Conservation (phyloP, 2,329 filamentous ascomycete genomes). For the Onygenales sp. region DNA sequence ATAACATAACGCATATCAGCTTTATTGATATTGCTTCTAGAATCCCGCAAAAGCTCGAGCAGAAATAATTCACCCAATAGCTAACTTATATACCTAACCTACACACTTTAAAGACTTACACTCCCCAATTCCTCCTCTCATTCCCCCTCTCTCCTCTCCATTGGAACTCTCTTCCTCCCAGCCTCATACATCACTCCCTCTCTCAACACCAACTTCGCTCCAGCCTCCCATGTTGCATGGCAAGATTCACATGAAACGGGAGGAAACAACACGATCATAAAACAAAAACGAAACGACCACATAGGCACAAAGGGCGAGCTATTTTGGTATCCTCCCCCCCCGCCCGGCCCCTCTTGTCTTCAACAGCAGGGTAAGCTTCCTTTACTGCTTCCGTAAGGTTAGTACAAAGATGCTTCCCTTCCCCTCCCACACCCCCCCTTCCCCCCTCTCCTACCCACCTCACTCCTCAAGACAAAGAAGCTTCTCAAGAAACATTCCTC, state of each 20-base stretch:
- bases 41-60: background rate
- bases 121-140: background rate
- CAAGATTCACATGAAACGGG: background rate
- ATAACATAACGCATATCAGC: background rate
- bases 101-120: background rate
- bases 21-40: constrained; percentile 2
- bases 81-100: no score
- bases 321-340: background rate
- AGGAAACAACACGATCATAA: constrained; percentile 1
- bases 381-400: constrained; percentile 3
- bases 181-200: constrained; percentile 1
- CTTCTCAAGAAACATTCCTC: background rate
- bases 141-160: background rate
- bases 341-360: background rate
- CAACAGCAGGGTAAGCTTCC: background rate
- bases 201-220: background rate
- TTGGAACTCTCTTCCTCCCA: background rate
- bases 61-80: no score
- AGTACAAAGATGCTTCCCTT: background rate
- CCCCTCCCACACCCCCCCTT: background rate
- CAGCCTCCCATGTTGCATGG: background rate
- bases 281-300: constrained; percentile 1
- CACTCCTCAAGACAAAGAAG: constrained; percentile 3
- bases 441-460: background rate
- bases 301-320: background rate